Conservation (phyloP, 2,329 filamentous ascomycete species). For the Tolypocladium ophioglossoides region DNA sequence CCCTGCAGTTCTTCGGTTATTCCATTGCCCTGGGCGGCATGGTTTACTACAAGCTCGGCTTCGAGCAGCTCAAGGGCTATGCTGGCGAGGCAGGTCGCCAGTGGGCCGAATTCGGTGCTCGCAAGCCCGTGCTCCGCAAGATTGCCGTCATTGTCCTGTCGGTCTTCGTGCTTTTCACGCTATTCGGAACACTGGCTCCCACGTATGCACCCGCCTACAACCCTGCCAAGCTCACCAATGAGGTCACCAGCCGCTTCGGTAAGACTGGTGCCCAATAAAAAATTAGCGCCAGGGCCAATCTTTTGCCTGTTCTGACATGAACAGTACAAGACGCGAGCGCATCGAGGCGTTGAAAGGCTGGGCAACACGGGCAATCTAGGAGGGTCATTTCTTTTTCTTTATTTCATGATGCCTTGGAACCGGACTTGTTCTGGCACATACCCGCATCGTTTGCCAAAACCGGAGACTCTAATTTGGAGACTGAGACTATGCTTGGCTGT, state of each 20-base stretch:
- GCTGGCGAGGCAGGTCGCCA: slow-evolving; percentile 59
- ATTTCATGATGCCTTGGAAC: slow-evolving; percentile 9
- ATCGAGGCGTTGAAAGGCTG: slow-evolving; percentile 14
- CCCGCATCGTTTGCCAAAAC: slow-evolving; percentile 12
- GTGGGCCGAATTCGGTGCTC: slow-evolving; percentile 78
- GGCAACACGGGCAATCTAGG: slow-evolving; percentile 21
- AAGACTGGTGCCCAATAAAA: slow-evolving; percentile 15
- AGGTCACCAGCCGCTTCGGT: slow-evolving; percentile 39
- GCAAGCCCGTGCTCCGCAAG: slow-evolving; percentile 69
- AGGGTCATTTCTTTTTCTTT: slow-evolving; percentile 11
- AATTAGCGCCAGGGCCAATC: background rate
- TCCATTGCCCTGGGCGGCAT: slow-evolving; percentile 68
- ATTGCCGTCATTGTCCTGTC: slow-evolving; percentile 56
- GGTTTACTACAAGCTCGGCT: slow-evolving; percentile 74
- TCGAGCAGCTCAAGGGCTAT: slow-evolving; percentile 75
- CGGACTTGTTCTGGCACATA: slow-evolving; percentile 14
- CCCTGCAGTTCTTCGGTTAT: slow-evolving; percentile 76
- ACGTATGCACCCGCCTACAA: slow-evolving; percentile 46
- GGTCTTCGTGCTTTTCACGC: slow-evolving; percentile 54
- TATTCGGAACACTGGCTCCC: slow-evolving; percentile 59
- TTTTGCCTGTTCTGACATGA: background rate
- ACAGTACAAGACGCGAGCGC: slow-evolving; percentile 1
- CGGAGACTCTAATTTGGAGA: slow-evolving; percentile 5
- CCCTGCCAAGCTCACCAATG: slow-evolving; percentile 35
- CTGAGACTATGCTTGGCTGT: slow-evolving; percentile 17